These are phyloP conservation scores for Sporobolomyces phaffii DNA, from an alignment of 768 basidiomycete species.

Conservation along the genomic window DNA sequence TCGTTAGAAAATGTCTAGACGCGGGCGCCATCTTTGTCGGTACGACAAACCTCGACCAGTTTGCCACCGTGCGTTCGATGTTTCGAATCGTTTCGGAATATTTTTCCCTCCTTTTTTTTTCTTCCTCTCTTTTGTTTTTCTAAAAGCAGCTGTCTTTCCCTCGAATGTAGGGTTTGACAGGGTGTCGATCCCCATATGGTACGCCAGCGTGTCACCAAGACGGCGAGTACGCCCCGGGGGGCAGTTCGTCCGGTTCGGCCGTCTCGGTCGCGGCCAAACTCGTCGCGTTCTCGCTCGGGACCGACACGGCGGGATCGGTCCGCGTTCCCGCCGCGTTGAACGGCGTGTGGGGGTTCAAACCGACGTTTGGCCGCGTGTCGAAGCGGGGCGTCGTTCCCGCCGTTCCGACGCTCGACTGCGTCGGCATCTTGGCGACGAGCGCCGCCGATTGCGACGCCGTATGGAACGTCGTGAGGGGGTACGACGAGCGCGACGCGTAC, in stretches of 20 bases:
- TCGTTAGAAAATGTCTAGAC: conserved; percentile 1
- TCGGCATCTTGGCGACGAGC: too few species aligned
- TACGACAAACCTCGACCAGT: conserved; percentile 22
- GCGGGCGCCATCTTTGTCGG: conserved; percentile 15
- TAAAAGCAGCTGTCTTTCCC: background rate
- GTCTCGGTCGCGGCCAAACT: conserved; percentile 9
- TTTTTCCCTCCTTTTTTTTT: too few species aligned
- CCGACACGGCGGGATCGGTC: conserved; percentile 16
- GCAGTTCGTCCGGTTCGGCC: background rate
- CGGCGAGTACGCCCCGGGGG: background rate
- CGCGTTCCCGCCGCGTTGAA: conserved; percentile 16
- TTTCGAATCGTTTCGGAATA: too few species aligned
- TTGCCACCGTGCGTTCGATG: conserved; percentile 15
- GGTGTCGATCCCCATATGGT: conserved; percentile 6
- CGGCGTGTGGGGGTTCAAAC: conserved; percentile 18
- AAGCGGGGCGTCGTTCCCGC: background rate
- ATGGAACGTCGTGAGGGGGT: background rate
- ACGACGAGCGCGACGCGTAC: background rate
- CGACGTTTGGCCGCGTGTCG: conserved; percentile 2
- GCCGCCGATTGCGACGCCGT: background rate
- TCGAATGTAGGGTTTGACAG: conserved; percentile 5
- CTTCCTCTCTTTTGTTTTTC: background rate
- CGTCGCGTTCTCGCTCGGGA: conserved; percentile 8
- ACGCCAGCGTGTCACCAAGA: background rate
- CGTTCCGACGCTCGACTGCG: too few species aligned